A percentile compares a stretch with the other conserved stretches of the same genome.
Evolutionary conservation across 2,329 filamentous ascomycete species (phyloP).

Genomic region (Neofusicoccum umdonicola): DNA sequence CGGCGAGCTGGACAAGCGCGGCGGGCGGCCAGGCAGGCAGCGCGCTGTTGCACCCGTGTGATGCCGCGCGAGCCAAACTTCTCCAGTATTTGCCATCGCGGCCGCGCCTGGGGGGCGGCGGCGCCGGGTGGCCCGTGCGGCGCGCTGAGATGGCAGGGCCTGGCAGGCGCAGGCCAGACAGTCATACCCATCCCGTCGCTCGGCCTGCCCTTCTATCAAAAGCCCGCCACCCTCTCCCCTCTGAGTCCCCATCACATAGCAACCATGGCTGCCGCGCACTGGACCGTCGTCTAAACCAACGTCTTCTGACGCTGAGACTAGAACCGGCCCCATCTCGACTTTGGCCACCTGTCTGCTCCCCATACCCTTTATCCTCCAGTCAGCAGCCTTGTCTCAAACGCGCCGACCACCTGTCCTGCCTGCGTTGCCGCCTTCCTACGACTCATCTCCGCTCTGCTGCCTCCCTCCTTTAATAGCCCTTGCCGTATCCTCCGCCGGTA

Average conservation of each 20-base stretch:
- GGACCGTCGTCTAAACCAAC: constrained; percentile 12
- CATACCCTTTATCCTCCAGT: constrained; percentile 15
- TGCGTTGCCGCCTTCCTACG: constrained; percentile 23
- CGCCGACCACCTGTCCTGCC: constrained; percentile 15
- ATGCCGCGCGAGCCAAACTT: constrained; percentile 14
- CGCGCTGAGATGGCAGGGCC: constrained; percentile 1
- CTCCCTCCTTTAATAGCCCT: constrained; percentile 22
- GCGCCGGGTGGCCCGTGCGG: neutral
- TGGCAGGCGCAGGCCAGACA: neutral
- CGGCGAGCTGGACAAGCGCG: neutral
- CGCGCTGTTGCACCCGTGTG: constrained; percentile 14
- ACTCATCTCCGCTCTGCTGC: constrained; percentile 22
- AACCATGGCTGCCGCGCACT: constrained; percentile 11
- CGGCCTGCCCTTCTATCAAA: constrained; percentile 12
- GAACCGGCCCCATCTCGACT: constrained; percentile 1
- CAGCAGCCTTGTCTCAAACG: constrained; percentile 19
- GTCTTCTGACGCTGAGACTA: constrained; percentile 9
- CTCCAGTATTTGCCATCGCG: constrained; percentile 12
- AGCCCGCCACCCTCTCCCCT: constrained; percentile 15
- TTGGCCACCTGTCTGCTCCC: constrained; percentile 17
- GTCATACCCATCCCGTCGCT: constrained; percentile 5
- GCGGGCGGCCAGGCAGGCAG: neutral
- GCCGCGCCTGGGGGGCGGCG: neutral
- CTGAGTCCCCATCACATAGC: neutral
- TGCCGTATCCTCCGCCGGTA: constrained; percentile 15